Evolutionary conservation across 2,329 filamentous ascomycete genomes (phyloP), one percentile per base, ranked within the genome.

Genomic region (Diaporthe citri): DNA sequence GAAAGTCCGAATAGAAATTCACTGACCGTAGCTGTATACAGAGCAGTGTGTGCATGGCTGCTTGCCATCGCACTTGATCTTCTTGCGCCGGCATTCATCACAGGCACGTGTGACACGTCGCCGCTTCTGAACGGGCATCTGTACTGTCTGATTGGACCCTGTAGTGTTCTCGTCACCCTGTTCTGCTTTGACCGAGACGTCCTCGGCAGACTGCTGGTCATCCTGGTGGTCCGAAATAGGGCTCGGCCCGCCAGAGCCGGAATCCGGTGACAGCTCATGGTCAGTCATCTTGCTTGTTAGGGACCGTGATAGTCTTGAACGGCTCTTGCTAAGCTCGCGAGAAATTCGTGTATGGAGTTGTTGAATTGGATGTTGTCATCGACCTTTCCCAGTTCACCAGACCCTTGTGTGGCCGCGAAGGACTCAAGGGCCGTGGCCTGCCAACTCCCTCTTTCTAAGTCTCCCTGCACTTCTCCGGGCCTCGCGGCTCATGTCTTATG

Each of bases 41-140:
- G 96, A 97, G 84, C 97, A 99, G 84, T 98, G 97, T 0, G 96
- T 98, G 84, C 94, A 97, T 13, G 94, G 94, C 82, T 96, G 94
- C 83, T 95, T 95, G 79, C 94, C 94, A 82, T 96, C 94, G 79
- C 94, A 96, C 82, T 96, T 96, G 81, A 96, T 96, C 84, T 96
- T 96, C 83, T 96, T 96, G 78, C 94, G 90, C 74, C 94, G 90
- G 82, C 94, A 96, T 83, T 96, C 93, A 79, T 95, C 94, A 84
- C 94, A 96, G 55, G 94, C 94, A 79, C 94, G 89, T 28, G 94
- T 96, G 59, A 96, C 94, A 81, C 94, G 89, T 73, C 94, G 89
- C 76, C 94, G 89, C 82, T 96, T 96, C 81, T 95, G 94, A 75
- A 94, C 87, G 20, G 93, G 93, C 78, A 87, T 84, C 52, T 71